Percentiles rank a stretch among this genome's conserved stretches.
Evolutionary conservation across 768 basidiomycete genomes (phyloP).

Genomic region (Kwoniella pini): DNA sequence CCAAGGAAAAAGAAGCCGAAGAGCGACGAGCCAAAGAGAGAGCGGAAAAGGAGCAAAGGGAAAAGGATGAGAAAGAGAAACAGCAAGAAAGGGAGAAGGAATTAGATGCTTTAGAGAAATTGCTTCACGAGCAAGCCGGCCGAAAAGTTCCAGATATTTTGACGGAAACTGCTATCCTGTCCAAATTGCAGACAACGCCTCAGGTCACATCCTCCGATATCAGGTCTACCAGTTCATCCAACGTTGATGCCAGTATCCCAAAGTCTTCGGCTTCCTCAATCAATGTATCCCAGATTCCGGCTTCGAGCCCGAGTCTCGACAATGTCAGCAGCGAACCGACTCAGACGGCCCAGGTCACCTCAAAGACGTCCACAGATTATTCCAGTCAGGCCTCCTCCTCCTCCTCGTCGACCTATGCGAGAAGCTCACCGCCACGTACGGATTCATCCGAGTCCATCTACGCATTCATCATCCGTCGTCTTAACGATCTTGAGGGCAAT

Average conservation of each 20-base stretch:
- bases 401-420: slow-evolving; percentile 19
- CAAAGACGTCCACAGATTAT: neutral
- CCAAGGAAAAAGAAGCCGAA: slow-evolving; percentile 30
- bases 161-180: slow-evolving; percentile 15
- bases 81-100: slow-evolving; percentile 33
- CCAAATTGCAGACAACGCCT: neutral
- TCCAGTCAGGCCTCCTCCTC: neutral
- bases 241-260: no score
- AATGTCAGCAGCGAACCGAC: neutral
- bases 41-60: slow-evolving; percentile 12
- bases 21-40: slow-evolving; percentile 22
- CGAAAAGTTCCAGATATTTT: slow-evolving; percentile 11
- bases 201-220: neutral
- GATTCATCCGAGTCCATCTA: slow-evolving; percentile 78
- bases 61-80: slow-evolving; percentile 17
- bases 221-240: neutral
- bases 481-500: slow-evolving; percentile 80
- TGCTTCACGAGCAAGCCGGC: slow-evolving; percentile 37
- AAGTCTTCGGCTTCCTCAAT: neutral
- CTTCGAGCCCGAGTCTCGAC: neutral
- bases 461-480: slow-evolving; percentile 90
- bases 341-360: neutral
- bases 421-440: slow-evolving; percentile 26
- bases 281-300: neutral
- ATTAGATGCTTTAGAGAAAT: slow-evolving; percentile 34